Evolutionary conservation across 2,329 filamentous ascomycete genomes (phyloP), one percentile per base, ranked within the genome.

Genomic region (Paramyrothecium sp.): DNA sequence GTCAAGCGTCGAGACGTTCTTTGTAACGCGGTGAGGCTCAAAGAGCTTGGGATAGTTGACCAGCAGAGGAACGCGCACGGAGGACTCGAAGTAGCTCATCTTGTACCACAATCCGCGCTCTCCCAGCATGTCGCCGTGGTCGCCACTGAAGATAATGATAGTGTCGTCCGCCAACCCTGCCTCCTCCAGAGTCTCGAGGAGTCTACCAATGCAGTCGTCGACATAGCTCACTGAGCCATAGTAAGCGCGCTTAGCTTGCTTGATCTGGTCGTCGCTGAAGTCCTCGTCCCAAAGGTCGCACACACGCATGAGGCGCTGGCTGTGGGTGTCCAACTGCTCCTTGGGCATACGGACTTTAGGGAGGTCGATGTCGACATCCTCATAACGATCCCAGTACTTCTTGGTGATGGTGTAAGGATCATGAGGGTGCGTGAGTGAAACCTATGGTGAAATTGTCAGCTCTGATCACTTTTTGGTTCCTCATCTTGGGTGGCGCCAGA

Each of bases 1-100:
- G 69, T 97, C 93, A 68, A 97, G 85, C 0, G 93, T 97, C 12
- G 92, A 96, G 13, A 97, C 93, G 62, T 93, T 96, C 73, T 94
- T 81, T 19, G 83, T 81, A 26, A 97, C 89, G 34, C 87, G 89
- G 77, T 87, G 91, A 33, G 92, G 88, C 16, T 81, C 71, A 73
- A 94, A 96, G 60, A 82, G 83, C 66, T 87, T 81, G 23, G 93
- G 93, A 67, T 93, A 87, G 73, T 92, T 89, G 71, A 97, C 83
- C 62, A 97, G 81, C 70, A 97, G 87, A 1, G 93, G 93, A 21
- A 97, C 93, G 26, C 93, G 89, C 50, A 92, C 91, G 13, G 92
- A 96, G 46, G 89, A 89, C 81, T 97, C 93, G 67, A 92, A 97
- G 83, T 95, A 97, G 69, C 87, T 92, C 93, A 97, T 97, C 82